Conservation (phyloP, 2,329 filamentous ascomycete species). For the Esteya vermicola region DNA sequence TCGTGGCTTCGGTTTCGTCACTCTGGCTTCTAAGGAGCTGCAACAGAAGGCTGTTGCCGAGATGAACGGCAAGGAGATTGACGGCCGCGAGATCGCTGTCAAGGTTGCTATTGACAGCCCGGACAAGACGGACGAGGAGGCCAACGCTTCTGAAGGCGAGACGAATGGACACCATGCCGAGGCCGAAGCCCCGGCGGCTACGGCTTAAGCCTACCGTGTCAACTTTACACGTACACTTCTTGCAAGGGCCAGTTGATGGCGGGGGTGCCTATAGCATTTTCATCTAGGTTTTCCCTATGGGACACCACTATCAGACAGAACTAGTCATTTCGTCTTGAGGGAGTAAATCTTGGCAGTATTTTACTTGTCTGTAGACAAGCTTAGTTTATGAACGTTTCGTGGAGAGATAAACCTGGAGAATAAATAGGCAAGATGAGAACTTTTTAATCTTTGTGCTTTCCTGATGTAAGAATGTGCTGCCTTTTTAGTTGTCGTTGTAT, state of each 20-base stretch:
- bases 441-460: background rate
- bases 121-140: slow-evolving; percentile 86
- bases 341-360: too few species aligned
- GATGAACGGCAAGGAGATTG: slow-evolving; percentile 99
- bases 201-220: slow-evolving; percentile 15
- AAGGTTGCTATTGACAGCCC: slow-evolving; percentile 99
- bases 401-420: background rate
- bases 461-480: background rate
- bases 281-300: background rate
- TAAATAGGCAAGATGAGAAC: background rate
- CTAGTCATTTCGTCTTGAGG: too few species aligned
- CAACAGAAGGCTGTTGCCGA: slow-evolving; percentile 94
- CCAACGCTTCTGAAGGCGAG: slow-evolving; percentile 36
- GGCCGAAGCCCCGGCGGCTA: slow-evolving; percentile 13
- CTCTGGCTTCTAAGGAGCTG: slow-evolving; percentile 82
- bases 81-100: slow-evolving; percentile 97
- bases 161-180: slow-evolving; percentile 27
- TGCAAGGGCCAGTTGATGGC: slow-evolving; percentile 2
- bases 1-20: slow-evolving; percentile 97
- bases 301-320: slow-evolving; percentile 1
- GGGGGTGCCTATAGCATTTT: slow-evolving; percentile 3
- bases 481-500: too few species aligned
- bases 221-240: background rate
- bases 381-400: background rate
- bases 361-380: too few species aligned